These are phyloP conservation scores for Cordyceps cateniannulata DNA, from an alignment of 2,329 filamentous ascomycete genomes.

Conservation along the genomic window DNA sequence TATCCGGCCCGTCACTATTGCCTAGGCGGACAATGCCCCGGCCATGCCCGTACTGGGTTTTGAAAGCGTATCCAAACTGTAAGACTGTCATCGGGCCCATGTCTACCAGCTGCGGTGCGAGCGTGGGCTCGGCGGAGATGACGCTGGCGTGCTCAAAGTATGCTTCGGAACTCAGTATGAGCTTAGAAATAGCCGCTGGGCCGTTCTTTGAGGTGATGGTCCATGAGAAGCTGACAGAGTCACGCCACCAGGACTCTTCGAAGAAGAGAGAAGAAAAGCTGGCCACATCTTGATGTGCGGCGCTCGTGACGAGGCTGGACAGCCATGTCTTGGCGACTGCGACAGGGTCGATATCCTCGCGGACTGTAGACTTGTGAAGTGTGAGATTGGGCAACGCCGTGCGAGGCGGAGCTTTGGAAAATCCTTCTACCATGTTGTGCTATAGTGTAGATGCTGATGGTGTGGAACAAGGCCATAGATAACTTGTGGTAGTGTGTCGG, in stretches of 20 bases:
- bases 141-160: constrained; percentile 4
- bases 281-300: constrained; percentile 1
- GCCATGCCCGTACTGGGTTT: constrained; percentile 16
- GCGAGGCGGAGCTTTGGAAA: not conserved
- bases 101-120: constrained; percentile 15
- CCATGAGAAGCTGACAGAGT: constrained; percentile 18
- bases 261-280: constrained; percentile 16
- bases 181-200: constrained; percentile 12
- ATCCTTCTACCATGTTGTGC: not conserved
- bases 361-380: constrained; percentile 1
- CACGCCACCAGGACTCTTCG: constrained; percentile 19
- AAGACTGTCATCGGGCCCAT: constrained; percentile 15
- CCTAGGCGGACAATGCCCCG: constrained; percentile 18
- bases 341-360: not conserved
- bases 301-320: not conserved
- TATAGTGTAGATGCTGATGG: not conserved
- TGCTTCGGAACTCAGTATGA: constrained; percentile 11
- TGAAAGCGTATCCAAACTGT: constrained; percentile 17
- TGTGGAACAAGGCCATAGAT: not conserved
- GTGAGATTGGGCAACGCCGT: not conserved
- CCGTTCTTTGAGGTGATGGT: constrained; percentile 19
- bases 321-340: not conserved
- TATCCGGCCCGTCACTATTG: constrained; percentile 7
- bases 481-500: not conserved
- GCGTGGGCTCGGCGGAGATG: constrained; percentile 7